These are phyloP conservation scores for Exidia glandulosa DNA, from an alignment of 768 basidiomycete genomes.

Conservation along the genomic window DNA sequence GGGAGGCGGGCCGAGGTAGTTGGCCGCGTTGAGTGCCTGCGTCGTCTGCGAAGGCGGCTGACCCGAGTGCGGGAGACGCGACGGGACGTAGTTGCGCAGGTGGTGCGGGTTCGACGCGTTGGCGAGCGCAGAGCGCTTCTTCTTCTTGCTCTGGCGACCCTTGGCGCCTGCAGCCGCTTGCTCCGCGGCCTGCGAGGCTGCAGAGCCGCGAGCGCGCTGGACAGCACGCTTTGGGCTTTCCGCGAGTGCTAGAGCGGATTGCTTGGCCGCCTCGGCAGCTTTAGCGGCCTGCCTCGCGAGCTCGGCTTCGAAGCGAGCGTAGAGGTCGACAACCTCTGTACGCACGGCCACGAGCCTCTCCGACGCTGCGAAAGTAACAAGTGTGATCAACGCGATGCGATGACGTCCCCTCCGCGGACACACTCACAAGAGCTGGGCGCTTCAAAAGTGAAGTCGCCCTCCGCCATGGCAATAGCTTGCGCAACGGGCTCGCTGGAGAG, in stretches of 20 bases:
- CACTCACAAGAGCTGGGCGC: conserved; percentile 65
- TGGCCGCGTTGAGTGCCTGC: conserved; percentile 30
- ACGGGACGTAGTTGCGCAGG: conserved; percentile 86
- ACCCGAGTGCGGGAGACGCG: conserved; percentile 49
- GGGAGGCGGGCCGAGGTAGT: conserved; percentile 47
- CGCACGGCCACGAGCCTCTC: conserved; percentile 59
- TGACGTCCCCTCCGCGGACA: not conserved
- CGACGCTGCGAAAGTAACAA: conserved; percentile 40
- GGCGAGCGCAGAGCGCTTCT: conserved; percentile 83
- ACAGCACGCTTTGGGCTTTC: conserved; percentile 16
- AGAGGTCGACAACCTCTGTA: conserved; percentile 54
- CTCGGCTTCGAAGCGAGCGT: conserved; percentile 62
- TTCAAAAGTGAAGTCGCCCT: conserved; percentile 46
- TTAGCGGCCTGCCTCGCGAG: conserved; percentile 58
- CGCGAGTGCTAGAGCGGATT: conserved; percentile 30
- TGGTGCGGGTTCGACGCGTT: conserved; percentile 96
- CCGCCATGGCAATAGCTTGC: not conserved
- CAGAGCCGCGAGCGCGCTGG: conserved; percentile 7
- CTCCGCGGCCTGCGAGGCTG: not conserved
- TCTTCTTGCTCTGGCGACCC: conserved; percentile 56
- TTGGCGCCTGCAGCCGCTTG: conserved; percentile 5
- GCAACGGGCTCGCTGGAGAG: not conserved
- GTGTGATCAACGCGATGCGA: not conserved
- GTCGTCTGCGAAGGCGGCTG: conserved; percentile 19
- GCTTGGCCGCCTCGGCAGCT: conserved; percentile 40